These are phyloP conservation scores for Chamaenerion angustifolium DNA, from an alignment of 345 rosid genomes.

Conservation along the genomic window DNA sequence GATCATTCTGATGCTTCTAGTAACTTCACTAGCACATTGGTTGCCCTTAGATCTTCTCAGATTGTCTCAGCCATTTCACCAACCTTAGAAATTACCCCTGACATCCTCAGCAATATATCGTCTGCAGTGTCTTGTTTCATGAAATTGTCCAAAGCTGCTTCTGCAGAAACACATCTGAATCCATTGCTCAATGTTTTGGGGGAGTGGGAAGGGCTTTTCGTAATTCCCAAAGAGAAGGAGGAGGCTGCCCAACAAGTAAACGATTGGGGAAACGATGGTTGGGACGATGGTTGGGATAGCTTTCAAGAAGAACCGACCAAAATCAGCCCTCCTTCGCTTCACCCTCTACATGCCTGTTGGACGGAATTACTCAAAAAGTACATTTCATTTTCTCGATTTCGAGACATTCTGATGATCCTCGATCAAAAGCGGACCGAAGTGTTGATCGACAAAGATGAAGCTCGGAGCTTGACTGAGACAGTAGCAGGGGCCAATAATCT, in stretches of 20 bases:
- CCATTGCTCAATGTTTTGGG: conserved; percentile 54
- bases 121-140: conserved; percentile 57
- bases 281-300: conserved; percentile 99
- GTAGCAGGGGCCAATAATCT: conserved; percentile 26
- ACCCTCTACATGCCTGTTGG: conserved; percentile 84
- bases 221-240: conserved; percentile 22
- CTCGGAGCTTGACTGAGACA: conserved; percentile 28
- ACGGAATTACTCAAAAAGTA: conserved; percentile 37
- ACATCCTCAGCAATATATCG: conserved; percentile 40
- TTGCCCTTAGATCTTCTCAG: conserved; percentile 85
- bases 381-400: conserved; percentile 17
- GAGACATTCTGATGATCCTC: conserved; percentile 35
- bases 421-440: conserved; percentile 19
- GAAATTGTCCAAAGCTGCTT: conserved; percentile 44
- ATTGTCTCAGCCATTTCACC: conserved; percentile 51
- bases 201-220: conserved; percentile 87
- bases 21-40: conserved; percentile 63
- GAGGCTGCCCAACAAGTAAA: conserved; percentile 22
- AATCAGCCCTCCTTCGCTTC: conserved; percentile 19
- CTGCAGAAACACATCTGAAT: conserved; percentile 30
- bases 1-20: conserved; percentile 44
- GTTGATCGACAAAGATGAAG: conserved; percentile 36
- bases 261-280: conserved; percentile 62
- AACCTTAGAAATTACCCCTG: conserved; percentile 51
- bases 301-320: conserved; percentile 62